Evolutionary conservation across 345 rosid genomes (phyloP).

Genomic region (Geranium brycei): DNA sequence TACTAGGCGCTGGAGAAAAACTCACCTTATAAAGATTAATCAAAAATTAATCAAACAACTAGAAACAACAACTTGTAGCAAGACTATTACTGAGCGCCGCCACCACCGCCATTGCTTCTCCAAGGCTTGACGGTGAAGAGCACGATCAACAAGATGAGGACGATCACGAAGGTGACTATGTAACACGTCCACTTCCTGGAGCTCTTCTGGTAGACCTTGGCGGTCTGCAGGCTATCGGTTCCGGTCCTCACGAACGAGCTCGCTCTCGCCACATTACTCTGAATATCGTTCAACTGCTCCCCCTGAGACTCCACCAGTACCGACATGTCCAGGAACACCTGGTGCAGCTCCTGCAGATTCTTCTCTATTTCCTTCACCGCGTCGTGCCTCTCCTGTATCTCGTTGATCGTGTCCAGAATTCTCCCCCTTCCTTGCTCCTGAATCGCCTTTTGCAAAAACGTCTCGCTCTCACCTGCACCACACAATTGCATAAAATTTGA

Average conservation of each 20-base stretch:
- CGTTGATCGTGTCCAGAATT: conserved; percentile 56
- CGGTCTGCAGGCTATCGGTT: conserved; percentile 38
- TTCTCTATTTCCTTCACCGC: conserved; percentile 73
- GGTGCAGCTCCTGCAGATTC: conserved; percentile 72
- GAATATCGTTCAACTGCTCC: conserved; percentile 63
- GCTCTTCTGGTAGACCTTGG: conserved; percentile 56
- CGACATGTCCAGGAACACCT: conserved; percentile 79
- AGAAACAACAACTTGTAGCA: not conserved
- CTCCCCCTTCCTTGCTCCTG: conserved; percentile 87
- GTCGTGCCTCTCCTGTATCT: conserved; percentile 85
- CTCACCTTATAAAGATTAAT: too few relatives aligned
- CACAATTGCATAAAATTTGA: not conserved
- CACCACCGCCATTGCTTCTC: conserved; percentile 19
- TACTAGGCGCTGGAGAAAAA: not conserved
- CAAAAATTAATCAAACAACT: too few relatives aligned
- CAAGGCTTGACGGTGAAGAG: conserved; percentile 49
- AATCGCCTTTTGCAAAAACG: conserved; percentile 74
- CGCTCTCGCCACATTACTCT: conserved; percentile 66
- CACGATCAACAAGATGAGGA: conserved; percentile 50
- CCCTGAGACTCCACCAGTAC: conserved; percentile 73
- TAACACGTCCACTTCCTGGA: conserved; percentile 72
- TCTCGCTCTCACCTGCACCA: conserved; percentile 74
- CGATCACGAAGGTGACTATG: conserved; percentile 45
- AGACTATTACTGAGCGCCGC: not conserved
- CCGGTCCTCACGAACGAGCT: conserved; percentile 56